phyloP scores from a whole-genome alignment of 1,139 yeast genomes.

The Pneumocystis sp. region DNA sequence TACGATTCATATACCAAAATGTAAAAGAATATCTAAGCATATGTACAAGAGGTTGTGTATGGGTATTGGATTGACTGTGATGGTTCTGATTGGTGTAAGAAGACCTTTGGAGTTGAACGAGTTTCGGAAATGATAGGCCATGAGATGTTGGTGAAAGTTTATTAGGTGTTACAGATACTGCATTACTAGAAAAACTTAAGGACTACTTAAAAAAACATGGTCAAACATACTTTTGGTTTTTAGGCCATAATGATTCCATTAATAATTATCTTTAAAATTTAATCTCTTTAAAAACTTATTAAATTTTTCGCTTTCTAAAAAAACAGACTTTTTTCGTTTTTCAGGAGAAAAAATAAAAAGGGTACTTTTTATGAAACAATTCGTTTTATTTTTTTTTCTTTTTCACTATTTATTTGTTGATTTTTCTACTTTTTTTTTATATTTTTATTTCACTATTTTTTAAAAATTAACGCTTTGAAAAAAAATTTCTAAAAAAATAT shows the following conservation, averaged over 20 bases:
- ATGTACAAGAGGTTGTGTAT: neutral
- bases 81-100: neutral
- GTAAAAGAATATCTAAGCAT: neutral
- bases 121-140: neutral
- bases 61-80: neutral
- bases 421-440: neutral
- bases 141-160: neutral
- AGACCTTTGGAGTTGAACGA: neutral
- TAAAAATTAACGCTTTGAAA: neutral
- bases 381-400: neutral
- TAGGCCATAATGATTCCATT: neutral
- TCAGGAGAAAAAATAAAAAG: neutral
- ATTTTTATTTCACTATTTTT: neutral
- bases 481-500: neutral
- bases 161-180: neutral
- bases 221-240: neutral
- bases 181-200: neutral
- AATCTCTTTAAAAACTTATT: neutral
- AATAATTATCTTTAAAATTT: neutral
- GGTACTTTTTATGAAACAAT: neutral
- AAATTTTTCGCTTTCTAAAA: neutral
- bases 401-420: neutral
- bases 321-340: neutral
- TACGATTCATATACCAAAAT: constrained; percentile 24
- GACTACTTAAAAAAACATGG: neutral